Percentiles rank a stretch among this genome's conserved stretches.
These are phyloP conservation scores for Cystobasidium onofrii DNA, from an alignment of 768 basidiomycete genomes.

Conservation along the genomic window DNA sequence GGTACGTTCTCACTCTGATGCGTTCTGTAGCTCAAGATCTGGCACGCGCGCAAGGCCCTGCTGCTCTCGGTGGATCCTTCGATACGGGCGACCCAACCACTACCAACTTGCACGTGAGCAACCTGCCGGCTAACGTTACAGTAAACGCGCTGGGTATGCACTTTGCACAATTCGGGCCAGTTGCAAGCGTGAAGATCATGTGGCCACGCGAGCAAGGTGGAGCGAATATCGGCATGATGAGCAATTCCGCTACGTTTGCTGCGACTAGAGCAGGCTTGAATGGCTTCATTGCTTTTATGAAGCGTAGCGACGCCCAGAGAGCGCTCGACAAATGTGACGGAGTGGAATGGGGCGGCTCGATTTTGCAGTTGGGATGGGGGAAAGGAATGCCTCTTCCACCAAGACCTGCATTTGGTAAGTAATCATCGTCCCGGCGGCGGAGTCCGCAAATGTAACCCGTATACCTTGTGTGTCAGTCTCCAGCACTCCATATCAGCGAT, in stretches of 20 bases:
- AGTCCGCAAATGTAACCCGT: too few relatives aligned
- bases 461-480: neutral
- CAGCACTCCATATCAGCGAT: neutral
- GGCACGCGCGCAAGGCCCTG: slow-evolving; percentile 16
- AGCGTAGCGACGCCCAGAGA: slow-evolving; percentile 75
- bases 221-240: slow-evolving; percentile 8
- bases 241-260: neutral
- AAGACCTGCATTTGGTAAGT: slow-evolving; percentile 61
- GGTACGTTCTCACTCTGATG: neutral
- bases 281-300: slow-evolving; percentile 97
- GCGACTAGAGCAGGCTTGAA: slow-evolving; percentile 54
- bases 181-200: slow-evolving; percentile 52
- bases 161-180: slow-evolving; percentile 85
- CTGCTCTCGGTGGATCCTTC: slow-evolving; percentile 79
- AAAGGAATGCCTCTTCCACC: slow-evolving; percentile 83
- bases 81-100: slow-evolving; percentile 82
- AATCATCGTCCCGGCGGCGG: too few relatives aligned
- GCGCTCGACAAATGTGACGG: slow-evolving; percentile 87
- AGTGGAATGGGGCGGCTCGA: slow-evolving; percentile 83
- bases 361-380: slow-evolving; percentile 89
- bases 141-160: slow-evolving; percentile 78
- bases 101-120: slow-evolving; percentile 91
- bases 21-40: neutral
- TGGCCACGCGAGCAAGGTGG: slow-evolving; percentile 31
- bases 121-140: slow-evolving; percentile 75